Evolutionary conservation across 306 rosid genomes (phyloP), one percentile per base, ranked within the genome.

Genomic region (Quercus robur): DNA sequence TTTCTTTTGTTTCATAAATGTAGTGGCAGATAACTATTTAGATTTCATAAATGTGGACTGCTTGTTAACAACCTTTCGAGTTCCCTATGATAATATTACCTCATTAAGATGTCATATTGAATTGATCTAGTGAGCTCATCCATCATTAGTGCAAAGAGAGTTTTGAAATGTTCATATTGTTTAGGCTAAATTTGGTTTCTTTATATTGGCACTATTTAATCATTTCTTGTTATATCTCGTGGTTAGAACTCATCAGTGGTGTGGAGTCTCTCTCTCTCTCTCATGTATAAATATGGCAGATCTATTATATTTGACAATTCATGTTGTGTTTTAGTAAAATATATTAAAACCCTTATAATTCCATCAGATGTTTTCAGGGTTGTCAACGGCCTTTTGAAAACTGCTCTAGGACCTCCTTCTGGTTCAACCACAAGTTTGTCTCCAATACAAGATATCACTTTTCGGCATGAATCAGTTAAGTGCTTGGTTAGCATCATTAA

Each of bases 391-490:
- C 99, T 96, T 88, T 84, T 93, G 80, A 96, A 96, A 93, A 93
- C 99, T 85, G 99, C 99, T 71, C 78, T 93, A 82, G 99, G 99
- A 79, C 99, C 99, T 15, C 98, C 99, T 82, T 79, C 99, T 21
- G 99, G 99, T 73, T 91, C 97, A 38, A 88, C 94, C 49, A 87
- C 99, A 69, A 81, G 97, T 59, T 86, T 96, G 87, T 89, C 99
- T 77, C 93, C 97, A 31, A 97, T 88, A 4, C 99, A 96, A 80
- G 99, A 96, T 89, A 79, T 93, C 49, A 93, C 98, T 81, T 93
- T 96, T 83, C 91, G 97, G 73, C 97, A 88, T 86, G 99, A 96
- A 81, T 93, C 99, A 61, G 98, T 96, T 62, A 96, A 93, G 77
- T 96, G 99, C 86, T 84, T 96, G 86, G 98, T 85, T 69, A 85